Evolutionary conservation across 805 yeast species (phyloP).

Genomic region (Myxozyma udenii): DNA sequence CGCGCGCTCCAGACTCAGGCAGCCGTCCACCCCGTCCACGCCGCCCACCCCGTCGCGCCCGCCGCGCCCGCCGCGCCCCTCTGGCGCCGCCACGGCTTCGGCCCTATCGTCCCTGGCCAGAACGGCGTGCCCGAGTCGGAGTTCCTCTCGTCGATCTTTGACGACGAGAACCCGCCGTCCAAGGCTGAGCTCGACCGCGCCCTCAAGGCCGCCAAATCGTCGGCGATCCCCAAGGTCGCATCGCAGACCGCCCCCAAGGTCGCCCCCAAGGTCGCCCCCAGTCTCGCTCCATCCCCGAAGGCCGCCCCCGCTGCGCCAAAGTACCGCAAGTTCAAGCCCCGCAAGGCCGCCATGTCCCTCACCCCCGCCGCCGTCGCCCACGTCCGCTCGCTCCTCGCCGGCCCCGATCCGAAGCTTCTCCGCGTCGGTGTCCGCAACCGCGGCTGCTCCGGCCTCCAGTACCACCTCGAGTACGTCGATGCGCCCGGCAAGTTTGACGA

Average conservation of each 20-base stretch:
- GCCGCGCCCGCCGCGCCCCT: constrained; percentile 5
- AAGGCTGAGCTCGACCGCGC: constrained; percentile 20
- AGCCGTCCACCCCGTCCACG: constrained; percentile 6
- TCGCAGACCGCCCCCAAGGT: background rate
- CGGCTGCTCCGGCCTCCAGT: constrained; percentile 94
- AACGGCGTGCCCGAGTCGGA: constrained; percentile 18
- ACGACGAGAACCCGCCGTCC: constrained; percentile 27
- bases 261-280: constrained; percentile 8
- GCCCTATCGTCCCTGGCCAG: background rate
- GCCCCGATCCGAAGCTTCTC: constrained; percentile 84
- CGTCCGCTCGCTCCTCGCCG: constrained; percentile 60
- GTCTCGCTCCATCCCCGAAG: constrained; percentile 30
- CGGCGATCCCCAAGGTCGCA: background rate
- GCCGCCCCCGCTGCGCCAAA: constrained; percentile 36
- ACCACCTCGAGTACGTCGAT: constrained; percentile 84
- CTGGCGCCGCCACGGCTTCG: constrained; percentile 25
- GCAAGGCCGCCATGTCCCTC: constrained; percentile 84
- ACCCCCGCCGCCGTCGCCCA: constrained; percentile 74
- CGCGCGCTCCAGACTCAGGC: constrained; percentile 16
- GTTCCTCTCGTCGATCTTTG: constrained; percentile 22
- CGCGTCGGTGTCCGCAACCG: constrained; percentile 92
- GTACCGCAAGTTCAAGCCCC: constrained; percentile 66
- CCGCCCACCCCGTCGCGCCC: background rate
- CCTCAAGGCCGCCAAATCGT: constrained; percentile 15
- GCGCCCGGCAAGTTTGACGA: constrained; percentile 96